Evolutionary conservation across 2,329 filamentous ascomycete species (phyloP).

Genomic region (Coniochaeta sp.): DNA sequence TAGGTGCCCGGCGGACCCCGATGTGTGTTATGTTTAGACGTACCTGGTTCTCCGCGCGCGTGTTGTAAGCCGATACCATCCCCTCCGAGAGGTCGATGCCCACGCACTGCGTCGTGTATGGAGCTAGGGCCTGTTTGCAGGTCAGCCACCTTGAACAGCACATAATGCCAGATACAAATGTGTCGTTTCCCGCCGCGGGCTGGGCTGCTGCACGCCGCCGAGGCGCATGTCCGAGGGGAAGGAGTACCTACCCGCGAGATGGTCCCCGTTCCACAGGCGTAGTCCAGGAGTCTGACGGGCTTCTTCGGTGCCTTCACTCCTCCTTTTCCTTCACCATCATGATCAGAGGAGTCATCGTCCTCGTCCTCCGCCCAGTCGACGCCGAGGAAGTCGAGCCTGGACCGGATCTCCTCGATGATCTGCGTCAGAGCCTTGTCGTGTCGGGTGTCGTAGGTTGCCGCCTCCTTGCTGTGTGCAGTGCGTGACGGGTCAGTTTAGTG

Average conservation of each 20-base stretch:
- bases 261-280: conserved; percentile 67
- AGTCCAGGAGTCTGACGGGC: conserved; percentile 57
- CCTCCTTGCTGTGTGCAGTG: conserved; percentile 38
- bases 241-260: conserved; percentile 55
- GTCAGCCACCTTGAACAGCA: background rate
- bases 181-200: too few species aligned
- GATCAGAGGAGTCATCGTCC: conserved; percentile 25
- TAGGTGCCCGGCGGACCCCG: too few species aligned
- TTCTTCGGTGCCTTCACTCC: conserved; percentile 15
- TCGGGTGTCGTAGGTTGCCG: conserved; percentile 48
- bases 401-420: conserved; percentile 47
- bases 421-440: conserved; percentile 45
- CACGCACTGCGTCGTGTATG: conserved; percentile 54
- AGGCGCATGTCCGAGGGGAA: background rate
- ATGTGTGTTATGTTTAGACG: background rate
- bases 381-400: conserved; percentile 53
- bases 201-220: background rate
- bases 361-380: conserved; percentile 44
- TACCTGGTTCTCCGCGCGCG: conserved; percentile 47
- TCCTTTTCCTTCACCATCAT: conserved; percentile 19
- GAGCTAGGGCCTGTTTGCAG: conserved; percentile 49
- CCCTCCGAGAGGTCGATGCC: conserved; percentile 65
- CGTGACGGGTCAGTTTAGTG: background rate
- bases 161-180: too few species aligned
- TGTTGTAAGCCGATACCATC: conserved; percentile 65